These are phyloP conservation scores for Wickerhamomyces strasburgensis DNA, from an alignment of 805 yeast genomes.

Conservation along the genomic window DNA sequence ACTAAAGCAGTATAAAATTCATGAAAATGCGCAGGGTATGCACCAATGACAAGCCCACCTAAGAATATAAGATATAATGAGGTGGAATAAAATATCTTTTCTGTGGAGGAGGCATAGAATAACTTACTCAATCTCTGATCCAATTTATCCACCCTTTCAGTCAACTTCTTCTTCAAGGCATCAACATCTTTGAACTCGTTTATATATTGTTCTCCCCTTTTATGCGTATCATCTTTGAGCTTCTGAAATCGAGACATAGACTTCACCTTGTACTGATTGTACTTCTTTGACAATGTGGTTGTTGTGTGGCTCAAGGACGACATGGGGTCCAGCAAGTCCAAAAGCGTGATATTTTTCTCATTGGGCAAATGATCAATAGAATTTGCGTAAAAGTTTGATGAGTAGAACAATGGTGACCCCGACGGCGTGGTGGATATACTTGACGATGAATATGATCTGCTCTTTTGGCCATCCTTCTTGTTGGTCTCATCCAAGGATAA, in stretches of 20 bases:
- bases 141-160: conserved; percentile 31
- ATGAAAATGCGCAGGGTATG: conserved; percentile 73
- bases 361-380: conserved; percentile 20
- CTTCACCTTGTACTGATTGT: conserved; percentile 23
- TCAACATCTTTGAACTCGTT: conserved; percentile 23
- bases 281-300: conserved; percentile 20
- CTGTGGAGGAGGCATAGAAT: conserved; percentile 47
- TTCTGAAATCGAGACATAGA: conserved; percentile 17
- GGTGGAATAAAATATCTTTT: conserved; percentile 75
- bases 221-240: conserved; percentile 18
- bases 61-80: conserved; percentile 64
- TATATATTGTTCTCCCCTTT: conserved; percentile 14
- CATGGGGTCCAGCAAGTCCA: conserved; percentile 28
- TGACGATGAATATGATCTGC: conserved; percentile 15
- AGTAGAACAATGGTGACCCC: conserved; percentile 22
- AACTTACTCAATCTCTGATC: conserved; percentile 34
- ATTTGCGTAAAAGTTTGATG: conserved; percentile 13
- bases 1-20: conserved; percentile 62
- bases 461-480: neutral
- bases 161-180: conserved; percentile 21
- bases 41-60: conserved; percentile 74
- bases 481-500: too few relatives aligned
- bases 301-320: conserved; percentile 18
- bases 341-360: conserved; percentile 21
- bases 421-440: conserved; percentile 18